phyloP scores from a whole-genome alignment of 768 basidiomycete genomes.

The Hygrophoropsis aurantiaca region DNA sequence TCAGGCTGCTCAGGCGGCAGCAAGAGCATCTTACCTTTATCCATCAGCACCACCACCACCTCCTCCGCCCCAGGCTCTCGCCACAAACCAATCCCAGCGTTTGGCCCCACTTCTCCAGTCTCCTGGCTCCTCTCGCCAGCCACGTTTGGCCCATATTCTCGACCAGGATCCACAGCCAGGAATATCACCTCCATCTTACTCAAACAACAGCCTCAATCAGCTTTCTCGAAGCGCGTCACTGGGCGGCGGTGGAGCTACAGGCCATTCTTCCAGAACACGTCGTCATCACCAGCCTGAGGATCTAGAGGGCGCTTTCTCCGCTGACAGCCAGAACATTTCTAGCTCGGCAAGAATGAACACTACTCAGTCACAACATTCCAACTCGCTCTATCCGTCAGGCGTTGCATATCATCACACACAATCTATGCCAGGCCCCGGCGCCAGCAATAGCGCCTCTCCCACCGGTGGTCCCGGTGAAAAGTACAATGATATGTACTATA shows the following conservation, averaged over 20 bases:
- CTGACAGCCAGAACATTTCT: conserved; percentile 25
- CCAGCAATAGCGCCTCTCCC: conserved; percentile 36
- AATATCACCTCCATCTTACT: conserved; percentile 46
- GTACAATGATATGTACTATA: conserved; percentile 64
- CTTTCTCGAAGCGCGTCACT: conserved; percentile 70
- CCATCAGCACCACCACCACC: conserved; percentile 37
- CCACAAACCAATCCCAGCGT: conserved; percentile 42
- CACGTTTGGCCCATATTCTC: conserved; percentile 64
- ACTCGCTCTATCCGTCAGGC: conserved; percentile 57
- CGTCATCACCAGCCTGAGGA: conserved; percentile 73
- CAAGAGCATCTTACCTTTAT: conserved; percentile 55
- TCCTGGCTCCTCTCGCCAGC: conserved; percentile 46
- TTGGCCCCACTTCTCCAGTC: conserved; percentile 52
- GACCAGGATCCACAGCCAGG: conserved; percentile 58
- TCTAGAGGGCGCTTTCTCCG: conserved; percentile 53
- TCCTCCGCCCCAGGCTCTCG: conserved; percentile 46
- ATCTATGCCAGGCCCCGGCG: conserved; percentile 27
- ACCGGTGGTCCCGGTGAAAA: conserved; percentile 38
- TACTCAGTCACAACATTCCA: conserved; percentile 39
- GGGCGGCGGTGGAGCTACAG: conserved; percentile 43
- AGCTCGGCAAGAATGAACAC: conserved; percentile 22
- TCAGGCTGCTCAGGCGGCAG: conserved; percentile 52
- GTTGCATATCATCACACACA: conserved; percentile 60
- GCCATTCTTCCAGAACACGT: conserved; percentile 46
- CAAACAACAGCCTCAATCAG: conserved; percentile 49